A percentile compares a stretch with the other conserved stretches of the same genome.
These are phyloP conservation scores for Claviceps capensis DNA, from an alignment of 2,329 filamentous ascomycete genomes.

Conservation along the genomic window DNA sequence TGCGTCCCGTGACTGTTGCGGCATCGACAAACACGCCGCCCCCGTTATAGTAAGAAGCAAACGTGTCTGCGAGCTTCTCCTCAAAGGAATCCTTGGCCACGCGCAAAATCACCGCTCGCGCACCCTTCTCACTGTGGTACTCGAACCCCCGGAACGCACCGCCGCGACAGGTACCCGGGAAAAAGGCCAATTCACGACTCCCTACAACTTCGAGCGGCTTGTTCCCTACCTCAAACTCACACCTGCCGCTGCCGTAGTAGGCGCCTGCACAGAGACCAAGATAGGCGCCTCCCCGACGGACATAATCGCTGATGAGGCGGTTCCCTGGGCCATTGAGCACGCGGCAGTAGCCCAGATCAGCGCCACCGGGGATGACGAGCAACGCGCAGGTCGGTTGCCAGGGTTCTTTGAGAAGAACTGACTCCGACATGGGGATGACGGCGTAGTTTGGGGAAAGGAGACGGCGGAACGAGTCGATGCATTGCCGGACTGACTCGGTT, in stretches of 20 bases:
- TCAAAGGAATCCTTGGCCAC: conserved; percentile 48
- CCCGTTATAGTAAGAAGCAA: conserved; percentile 82
- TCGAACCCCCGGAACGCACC: conserved; percentile 80
- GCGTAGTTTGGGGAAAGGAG: conserved; percentile 85
- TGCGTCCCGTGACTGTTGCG: conserved; percentile 41
- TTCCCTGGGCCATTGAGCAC: conserved; percentile 82
- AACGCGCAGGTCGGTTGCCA: conserved; percentile 81
- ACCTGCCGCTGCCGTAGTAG: conserved; percentile 71
- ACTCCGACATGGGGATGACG: conserved; percentile 70
- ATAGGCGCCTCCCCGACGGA: conserved; percentile 73
- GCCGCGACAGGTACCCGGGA: conserved; percentile 72
- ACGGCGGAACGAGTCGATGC: conserved; percentile 71
- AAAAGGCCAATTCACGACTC: conserved; percentile 74
- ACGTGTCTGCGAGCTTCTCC: conserved; percentile 42
- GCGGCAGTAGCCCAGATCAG: conserved; percentile 84
- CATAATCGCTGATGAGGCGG: conserved; percentile 67
- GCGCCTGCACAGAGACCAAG: conserved; percentile 89
- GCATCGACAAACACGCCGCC: conserved; percentile 87
- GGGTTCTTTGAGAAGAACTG: conserved; percentile 75
- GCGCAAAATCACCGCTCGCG: conserved; percentile 54
- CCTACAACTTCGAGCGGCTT: conserved; percentile 69
- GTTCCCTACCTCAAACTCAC: conserved; percentile 87
- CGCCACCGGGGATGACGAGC: conserved; percentile 83
- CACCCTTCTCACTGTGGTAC: conserved; percentile 78
- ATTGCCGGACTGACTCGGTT: conserved; percentile 77